A percentile compares a stretch with the other conserved stretches of the same genome.
Evolutionary conservation across 495 filamentous ascomycete genomes (phyloP).

Genomic region (Podospora comata): DNA sequence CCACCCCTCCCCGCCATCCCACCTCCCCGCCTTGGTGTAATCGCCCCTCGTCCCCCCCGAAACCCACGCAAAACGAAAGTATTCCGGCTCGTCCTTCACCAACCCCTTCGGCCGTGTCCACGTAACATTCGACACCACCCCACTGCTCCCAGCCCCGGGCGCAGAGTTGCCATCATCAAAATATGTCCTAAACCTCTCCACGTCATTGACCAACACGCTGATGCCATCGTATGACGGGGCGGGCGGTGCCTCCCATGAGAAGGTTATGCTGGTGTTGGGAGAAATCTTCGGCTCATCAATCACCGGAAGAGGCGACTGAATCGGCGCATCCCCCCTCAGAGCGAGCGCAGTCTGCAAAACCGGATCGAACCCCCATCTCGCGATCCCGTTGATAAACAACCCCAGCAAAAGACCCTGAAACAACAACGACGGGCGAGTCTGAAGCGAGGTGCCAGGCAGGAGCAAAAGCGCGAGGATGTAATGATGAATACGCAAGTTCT

Average conservation of each 20-base stretch:
- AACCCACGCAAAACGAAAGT: constrained; percentile 84
- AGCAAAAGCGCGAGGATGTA: constrained; percentile 84
- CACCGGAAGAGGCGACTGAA: constrained; percentile 62
- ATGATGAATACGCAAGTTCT: constrained; percentile 90
- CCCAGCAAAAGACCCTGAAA: constrained; percentile 89
- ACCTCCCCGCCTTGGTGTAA: constrained; percentile 79
- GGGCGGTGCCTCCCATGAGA: constrained; percentile 50
- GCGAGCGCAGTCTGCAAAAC: constrained; percentile 76
- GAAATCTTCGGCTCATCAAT: constrained; percentile 50
- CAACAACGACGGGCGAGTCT: constrained; percentile 71
- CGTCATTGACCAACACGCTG: constrained; percentile 89
- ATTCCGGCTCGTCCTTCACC: constrained; percentile 51
- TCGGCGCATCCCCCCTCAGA: constrained; percentile 64
- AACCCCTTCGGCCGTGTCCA: constrained; percentile 46
- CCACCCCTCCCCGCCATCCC: constrained; percentile 71
- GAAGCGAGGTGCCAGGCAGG: constrained; percentile 78
- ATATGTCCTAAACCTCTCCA: constrained; percentile 73
- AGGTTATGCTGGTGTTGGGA: constrained; percentile 46
- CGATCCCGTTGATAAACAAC: constrained; percentile 87
- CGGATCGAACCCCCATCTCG: constrained; percentile 88
- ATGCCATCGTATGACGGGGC: constrained; percentile 69
- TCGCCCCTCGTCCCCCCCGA: constrained; percentile 63
- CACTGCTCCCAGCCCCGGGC: constrained; percentile 21
- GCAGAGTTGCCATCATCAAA: constrained; percentile 39
- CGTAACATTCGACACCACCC: constrained; percentile 31